Evolutionary conservation across 2,329 filamentous ascomycete genomes (phyloP).

Genomic region (Fusarium anguioides): DNA sequence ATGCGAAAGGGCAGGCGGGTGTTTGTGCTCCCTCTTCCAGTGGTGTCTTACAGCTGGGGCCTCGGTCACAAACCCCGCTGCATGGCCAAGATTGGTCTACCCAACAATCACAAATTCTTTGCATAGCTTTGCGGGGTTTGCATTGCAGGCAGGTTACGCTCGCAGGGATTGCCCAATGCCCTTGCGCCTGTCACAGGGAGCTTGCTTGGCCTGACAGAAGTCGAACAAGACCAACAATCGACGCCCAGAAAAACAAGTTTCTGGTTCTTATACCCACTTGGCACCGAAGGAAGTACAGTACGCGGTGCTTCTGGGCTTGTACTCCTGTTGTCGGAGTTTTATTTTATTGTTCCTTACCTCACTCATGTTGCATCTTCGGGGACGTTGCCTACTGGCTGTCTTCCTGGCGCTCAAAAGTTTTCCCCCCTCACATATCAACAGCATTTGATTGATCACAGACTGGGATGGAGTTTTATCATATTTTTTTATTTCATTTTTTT

Average conservation of each 20-base stretch:
- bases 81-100: slow-evolving; percentile 29
- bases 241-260: slow-evolving; percentile 16
- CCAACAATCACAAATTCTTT: slow-evolving; percentile 37
- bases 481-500: not conserved
- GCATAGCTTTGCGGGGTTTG: slow-evolving; percentile 35
- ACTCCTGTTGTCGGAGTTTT: not conserved
- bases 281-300: slow-evolving; percentile 36
- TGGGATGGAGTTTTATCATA: slow-evolving; percentile 35
- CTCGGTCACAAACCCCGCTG: slow-evolving; percentile 31
- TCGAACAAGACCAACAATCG: slow-evolving; percentile 12
- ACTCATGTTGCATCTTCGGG: slow-evolving; percentile 26
- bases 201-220: slow-evolving; percentile 3
- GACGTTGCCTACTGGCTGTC: slow-evolving; percentile 4
- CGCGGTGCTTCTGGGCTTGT: slow-evolving; percentile 26
- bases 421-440: slow-evolving; percentile 28
- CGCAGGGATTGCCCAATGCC: slow-evolving; percentile 39
- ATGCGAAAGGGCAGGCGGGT: slow-evolving; percentile 9
- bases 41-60: slow-evolving; percentile 25
- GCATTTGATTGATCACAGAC: slow-evolving; percentile 27
- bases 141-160: slow-evolving; percentile 29
- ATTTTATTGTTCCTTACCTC: slow-evolving; percentile 15
- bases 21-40: not conserved
- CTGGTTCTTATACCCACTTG: slow-evolving; percentile 19
- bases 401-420: slow-evolving; percentile 45
- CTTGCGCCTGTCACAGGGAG: not conserved